Evolutionary conservation across 768 basidiomycete species (phyloP).

Genomic region (Lyophyllum atratum): DNA sequence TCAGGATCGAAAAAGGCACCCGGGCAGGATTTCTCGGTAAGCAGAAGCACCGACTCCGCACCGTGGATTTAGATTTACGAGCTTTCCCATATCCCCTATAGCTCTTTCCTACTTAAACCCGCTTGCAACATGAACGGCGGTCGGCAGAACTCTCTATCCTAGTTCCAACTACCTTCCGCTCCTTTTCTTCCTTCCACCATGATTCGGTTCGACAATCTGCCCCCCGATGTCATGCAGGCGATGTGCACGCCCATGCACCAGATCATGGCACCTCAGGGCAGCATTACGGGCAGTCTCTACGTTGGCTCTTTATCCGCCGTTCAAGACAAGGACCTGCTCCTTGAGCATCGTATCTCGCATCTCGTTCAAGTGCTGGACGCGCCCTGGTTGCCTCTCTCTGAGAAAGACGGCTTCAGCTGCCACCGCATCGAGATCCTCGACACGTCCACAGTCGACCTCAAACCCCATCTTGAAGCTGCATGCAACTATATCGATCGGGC

Average conservation of each 20-base stretch:
- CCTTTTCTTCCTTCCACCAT: slow-evolving; percentile 33
- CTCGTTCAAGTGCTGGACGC: slow-evolving; percentile 66
- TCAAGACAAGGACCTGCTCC: slow-evolving; percentile 56
- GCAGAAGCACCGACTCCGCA: slow-evolving; percentile 14
- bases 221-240: slow-evolving; percentile 77
- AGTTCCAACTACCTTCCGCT: not conserved
- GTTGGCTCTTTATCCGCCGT: slow-evolving; percentile 65
- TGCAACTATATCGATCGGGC: slow-evolving; percentile 68
- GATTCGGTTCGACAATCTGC: slow-evolving; percentile 78
- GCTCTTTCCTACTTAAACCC: slow-evolving; percentile 19
- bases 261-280: slow-evolving; percentile 47
- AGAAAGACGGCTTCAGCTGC: slow-evolving; percentile 49
- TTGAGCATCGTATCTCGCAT: slow-evolving; percentile 48
- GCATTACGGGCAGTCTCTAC: slow-evolving; percentile 56
- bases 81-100: slow-evolving; percentile 17
- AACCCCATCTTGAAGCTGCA: slow-evolving; percentile 67
- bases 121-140: slow-evolving; percentile 13
- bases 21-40: slow-evolving; percentile 18
- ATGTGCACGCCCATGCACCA: slow-evolving; percentile 88
- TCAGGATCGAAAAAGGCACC: slow-evolving; percentile 12
- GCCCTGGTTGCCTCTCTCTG: slow-evolving; percentile 56
- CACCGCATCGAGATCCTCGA: slow-evolving; percentile 73
- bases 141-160: slow-evolving; percentile 7
- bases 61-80: slow-evolving; percentile 12
- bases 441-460: slow-evolving; percentile 58